phyloP scores from a whole-genome alignment of 1,139 yeast species.

The Debaryomyces coudertii region DNA sequence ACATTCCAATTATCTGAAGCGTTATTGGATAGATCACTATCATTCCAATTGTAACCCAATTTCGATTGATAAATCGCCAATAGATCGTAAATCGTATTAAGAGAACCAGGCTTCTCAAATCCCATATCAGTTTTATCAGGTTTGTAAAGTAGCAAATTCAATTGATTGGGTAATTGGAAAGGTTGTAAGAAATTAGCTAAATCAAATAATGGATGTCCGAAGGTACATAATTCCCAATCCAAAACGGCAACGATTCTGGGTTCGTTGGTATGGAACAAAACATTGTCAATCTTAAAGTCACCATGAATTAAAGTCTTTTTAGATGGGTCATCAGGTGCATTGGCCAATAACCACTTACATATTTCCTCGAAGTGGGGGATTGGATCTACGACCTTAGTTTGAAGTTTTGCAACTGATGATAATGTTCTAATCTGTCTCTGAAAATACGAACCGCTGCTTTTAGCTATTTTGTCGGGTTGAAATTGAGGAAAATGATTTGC shows the following conservation, averaged over 20 bases:
- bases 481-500: slow-evolving; percentile 51
- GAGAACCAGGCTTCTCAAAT: slow-evolving; percentile 35
- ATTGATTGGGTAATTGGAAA: slow-evolving; percentile 47
- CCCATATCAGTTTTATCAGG: slow-evolving; percentile 42
- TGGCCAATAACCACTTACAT: slow-evolving; percentile 43
- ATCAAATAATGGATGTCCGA: slow-evolving; percentile 70
- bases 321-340: slow-evolving; percentile 53
- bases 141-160: slow-evolving; percentile 32
- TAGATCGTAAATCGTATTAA: slow-evolving; percentile 25
- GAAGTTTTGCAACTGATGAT: slow-evolving; percentile 50
- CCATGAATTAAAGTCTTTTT: slow-evolving; percentile 61
- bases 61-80: slow-evolving; percentile 32
- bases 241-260: slow-evolving; percentile 58
- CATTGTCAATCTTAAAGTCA: slow-evolving; percentile 68
- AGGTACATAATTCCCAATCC: slow-evolving; percentile 72
- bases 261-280: slow-evolving; percentile 55
- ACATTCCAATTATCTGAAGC: slow-evolving; percentile 53
- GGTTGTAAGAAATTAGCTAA: slow-evolving; percentile 64
- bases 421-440: slow-evolving; percentile 59
- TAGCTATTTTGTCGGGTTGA: slow-evolving; percentile 29
- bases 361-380: slow-evolving; percentile 54
- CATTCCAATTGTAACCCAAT: slow-evolving; percentile 40
- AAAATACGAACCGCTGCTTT: slow-evolving; percentile 45
- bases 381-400: slow-evolving; percentile 51
- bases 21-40: slow-evolving; percentile 37